Base-by-base conservation (phyloP, 2,329 filamentous ascomycete species). In the Mycogone perniciosa region DNA sequence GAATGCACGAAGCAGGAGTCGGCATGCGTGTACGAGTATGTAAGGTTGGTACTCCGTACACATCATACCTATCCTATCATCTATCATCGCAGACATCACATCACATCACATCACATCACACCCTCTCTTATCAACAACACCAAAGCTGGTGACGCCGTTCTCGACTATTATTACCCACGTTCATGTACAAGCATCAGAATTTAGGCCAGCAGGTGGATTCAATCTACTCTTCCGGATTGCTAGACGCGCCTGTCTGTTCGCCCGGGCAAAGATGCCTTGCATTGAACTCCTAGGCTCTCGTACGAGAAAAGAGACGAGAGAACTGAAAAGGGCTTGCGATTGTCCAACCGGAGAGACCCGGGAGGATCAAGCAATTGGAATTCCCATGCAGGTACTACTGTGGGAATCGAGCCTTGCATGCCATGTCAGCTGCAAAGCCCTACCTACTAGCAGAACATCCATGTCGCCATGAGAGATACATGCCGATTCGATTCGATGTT, bases 331-430 rank as follows among this genome's bases (percentile, higher is more conserved):
- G 27, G 20, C 34, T 13, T 43, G 38, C 44, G 38, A 29, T 43
- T 39, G 39, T 13, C 20, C 42, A 29, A 45, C 42, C 41, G 11
- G 33, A 40, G n/a, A 10, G 10, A 13, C 41, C 35, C 34, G 27
- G 20, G 13, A 29, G 44, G 39, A 31, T 44, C 50, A 33, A 31
- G 44, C 39, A 50, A 35, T 29, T 33, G 41, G 48, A 40, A 20
- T 48, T 30, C 31, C 11, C 31, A 51, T 51, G 39, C 50, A 51
- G 50, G 44, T 47, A 48, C 20, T 20, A 20, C 41, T 44, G 50
- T 44, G 33, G 39, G 26, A 42, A 31, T 44, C 33, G 33, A 30
- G 33, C 44, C 39, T 51, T 40, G 35, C 43, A 41, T 42, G 38
- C 44, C 44, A 30, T 51, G 44, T 41, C 33, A 29, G 6, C 44